These are phyloP conservation scores for Thymus mandschuricus DNA, from an alignment of 257 asterid species.

Conservation along the genomic window DNA sequence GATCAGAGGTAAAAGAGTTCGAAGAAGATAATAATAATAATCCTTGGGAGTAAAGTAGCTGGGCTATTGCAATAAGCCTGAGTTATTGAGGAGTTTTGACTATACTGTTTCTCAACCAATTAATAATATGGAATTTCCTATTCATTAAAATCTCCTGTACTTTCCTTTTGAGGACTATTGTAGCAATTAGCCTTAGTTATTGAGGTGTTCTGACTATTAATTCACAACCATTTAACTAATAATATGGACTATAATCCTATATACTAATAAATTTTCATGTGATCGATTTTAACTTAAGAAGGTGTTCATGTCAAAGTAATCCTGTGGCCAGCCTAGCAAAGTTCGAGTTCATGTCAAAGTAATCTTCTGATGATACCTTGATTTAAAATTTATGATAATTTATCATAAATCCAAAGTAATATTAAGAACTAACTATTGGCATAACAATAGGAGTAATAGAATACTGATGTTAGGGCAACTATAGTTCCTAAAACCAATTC, in stretches of 20 bases:
- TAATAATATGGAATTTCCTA: conserved; percentile 10
- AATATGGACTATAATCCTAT: conserved; percentile 11
- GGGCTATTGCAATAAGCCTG: not conserved
- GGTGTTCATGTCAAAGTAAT: not conserved
- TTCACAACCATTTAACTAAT: conserved; percentile 8
- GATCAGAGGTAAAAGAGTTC: conserved; percentile 37
- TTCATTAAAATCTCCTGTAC: not conserved
- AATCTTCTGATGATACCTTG: not conserved
- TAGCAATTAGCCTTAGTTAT: not conserved
- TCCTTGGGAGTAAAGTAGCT: conserved; percentile 13
- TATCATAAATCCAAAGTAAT: not conserved
- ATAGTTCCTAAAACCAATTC: not conserved
- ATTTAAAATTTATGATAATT: not conserved
- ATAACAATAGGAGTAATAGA: not conserved
- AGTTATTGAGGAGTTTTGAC: conserved; percentile 24
- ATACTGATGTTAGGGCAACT: not conserved
- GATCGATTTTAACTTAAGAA: not conserved
- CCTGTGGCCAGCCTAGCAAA: not conserved
- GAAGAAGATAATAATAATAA: conserved; percentile 3
- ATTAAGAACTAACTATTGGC: not conserved
- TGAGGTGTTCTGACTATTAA: conserved; percentile 21
- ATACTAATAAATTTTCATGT: not conserved
- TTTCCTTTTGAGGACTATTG: not conserved
- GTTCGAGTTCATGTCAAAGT: not conserved
- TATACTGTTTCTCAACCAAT: conserved; percentile 19